phyloP scores from a whole-genome alignment of 2,329 filamentous ascomycete species.

The Fusarium sp. region DNA sequence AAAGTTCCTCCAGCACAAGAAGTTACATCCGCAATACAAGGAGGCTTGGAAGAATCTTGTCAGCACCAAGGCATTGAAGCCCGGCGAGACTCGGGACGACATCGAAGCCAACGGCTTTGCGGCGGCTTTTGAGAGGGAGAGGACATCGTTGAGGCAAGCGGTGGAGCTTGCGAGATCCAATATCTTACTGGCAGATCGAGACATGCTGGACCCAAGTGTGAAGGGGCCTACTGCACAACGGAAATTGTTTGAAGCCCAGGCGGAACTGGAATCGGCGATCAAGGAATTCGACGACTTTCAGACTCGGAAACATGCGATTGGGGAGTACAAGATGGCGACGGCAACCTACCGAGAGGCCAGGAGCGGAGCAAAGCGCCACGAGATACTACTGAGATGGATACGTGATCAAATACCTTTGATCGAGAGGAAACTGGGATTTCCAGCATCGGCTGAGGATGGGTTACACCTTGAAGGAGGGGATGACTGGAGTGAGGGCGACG shows the following conservation, averaged over 20 bases:
- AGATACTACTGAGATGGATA: slow-evolving; percentile 36
- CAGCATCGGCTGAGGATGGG: not conserved
- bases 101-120: slow-evolving; percentile 16
- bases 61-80: slow-evolving; percentile 11
- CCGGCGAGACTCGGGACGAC: slow-evolving; percentile 10
- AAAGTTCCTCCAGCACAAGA: slow-evolving; percentile 29
- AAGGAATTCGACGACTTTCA: slow-evolving; percentile 27
- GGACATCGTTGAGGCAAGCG: slow-evolving; percentile 7
- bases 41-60: slow-evolving; percentile 30
- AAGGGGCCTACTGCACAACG: slow-evolving; percentile 14
- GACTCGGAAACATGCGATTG: slow-evolving; percentile 17
- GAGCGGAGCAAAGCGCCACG: slow-evolving; percentile 27
- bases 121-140: not conserved
- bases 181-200: slow-evolving; percentile 34
- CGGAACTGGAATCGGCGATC: slow-evolving; percentile 29
- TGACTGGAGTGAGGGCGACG: slow-evolving; percentile 7
- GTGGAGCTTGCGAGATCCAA: slow-evolving; percentile 32
- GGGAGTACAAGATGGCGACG: slow-evolving; percentile 13
- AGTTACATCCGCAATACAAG: slow-evolving; percentile 22
- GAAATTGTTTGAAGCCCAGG: slow-evolving; percentile 24
- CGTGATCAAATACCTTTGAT: slow-evolving; percentile 33
- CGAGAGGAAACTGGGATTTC: slow-evolving; percentile 24
- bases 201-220: slow-evolving; percentile 29
- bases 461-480: not conserved
- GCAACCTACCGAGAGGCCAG: slow-evolving; percentile 25